Percentiles rank a stretch among this genome's conserved stretches.
Conservation (phyloP, 495 filamentous ascomycete genomes). For the Neurospora terricola region DNA sequence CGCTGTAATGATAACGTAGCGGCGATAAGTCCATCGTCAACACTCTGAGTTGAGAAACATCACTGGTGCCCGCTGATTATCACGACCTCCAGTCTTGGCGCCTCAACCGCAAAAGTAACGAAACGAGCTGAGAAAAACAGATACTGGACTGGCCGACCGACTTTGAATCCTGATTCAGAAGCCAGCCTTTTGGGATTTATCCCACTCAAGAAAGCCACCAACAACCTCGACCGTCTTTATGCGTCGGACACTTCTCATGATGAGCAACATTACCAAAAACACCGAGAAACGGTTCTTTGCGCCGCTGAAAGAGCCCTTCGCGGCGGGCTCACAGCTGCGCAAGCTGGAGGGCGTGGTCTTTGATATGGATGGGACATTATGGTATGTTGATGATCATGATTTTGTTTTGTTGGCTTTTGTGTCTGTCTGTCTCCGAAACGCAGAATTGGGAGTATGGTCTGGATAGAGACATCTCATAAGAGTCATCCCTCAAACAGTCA, state of each 20-base stretch:
- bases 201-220: not conserved
- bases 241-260: not conserved
- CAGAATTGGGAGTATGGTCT: too few relatives aligned
- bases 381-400: slow-evolving; percentile 40
- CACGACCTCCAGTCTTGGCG: not conserved
- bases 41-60: not conserved
- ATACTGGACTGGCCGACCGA: not conserved
- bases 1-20: not conserved
- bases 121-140: not conserved
- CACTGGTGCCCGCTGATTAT: not conserved
- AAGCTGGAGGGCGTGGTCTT: slow-evolving; percentile 76
- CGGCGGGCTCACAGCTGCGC: slow-evolving; percentile 30
- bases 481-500: too few relatives aligned
- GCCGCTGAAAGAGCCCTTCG: slow-evolving; percentile 24
- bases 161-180: not conserved
- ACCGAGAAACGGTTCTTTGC: slow-evolving; percentile 16
- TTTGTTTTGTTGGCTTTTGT: too few relatives aligned
- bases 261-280: not conserved
- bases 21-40: not conserved
- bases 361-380: slow-evolving; percentile 91
- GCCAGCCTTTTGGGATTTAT: not conserved
- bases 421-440: too few relatives aligned
- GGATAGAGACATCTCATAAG: too few relatives aligned
- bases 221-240: not conserved
- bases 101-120: not conserved